phyloP scores from a whole-genome alignment of 2,329 filamentous ascomycete genomes.

The Cladosporium velox region DNA sequence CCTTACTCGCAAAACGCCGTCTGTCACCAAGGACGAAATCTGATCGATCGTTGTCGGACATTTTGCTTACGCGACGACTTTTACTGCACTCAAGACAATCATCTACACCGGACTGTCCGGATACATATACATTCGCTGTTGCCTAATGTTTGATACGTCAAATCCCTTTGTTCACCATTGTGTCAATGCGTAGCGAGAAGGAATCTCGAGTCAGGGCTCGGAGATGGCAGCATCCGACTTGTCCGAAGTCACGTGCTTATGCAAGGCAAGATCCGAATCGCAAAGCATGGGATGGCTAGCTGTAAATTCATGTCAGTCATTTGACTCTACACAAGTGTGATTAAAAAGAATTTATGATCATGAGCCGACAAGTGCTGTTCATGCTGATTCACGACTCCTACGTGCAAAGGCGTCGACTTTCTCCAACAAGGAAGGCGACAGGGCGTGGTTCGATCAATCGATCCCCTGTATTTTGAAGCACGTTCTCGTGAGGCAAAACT shows the following conservation, averaged over 20 bases:
- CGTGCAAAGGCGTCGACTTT: background rate
- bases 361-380: background rate
- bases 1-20: background rate
- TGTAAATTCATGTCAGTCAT: too few relatives aligned
- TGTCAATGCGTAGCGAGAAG: background rate
- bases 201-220: background rate
- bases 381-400: background rate
- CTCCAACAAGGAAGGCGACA: too few relatives aligned
- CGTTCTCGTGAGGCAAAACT: background rate
- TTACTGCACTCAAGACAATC: background rate
- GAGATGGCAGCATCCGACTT: background rate
- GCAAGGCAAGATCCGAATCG: too few relatives aligned
- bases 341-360: background rate
- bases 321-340: too few relatives aligned
- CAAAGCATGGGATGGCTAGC: too few relatives aligned
- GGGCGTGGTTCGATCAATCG: too few relatives aligned
- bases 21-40: background rate
- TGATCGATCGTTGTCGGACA: background rate
- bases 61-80: background rate
- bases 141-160: background rate
- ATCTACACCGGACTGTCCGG: background rate
- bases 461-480: too few relatives aligned
- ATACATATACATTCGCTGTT: background rate
- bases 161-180: background rate
- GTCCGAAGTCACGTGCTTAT: background rate